Base-by-base conservation (phyloP, 768 basidiomycete species). In the Exsudoporus frostii region DNA sequence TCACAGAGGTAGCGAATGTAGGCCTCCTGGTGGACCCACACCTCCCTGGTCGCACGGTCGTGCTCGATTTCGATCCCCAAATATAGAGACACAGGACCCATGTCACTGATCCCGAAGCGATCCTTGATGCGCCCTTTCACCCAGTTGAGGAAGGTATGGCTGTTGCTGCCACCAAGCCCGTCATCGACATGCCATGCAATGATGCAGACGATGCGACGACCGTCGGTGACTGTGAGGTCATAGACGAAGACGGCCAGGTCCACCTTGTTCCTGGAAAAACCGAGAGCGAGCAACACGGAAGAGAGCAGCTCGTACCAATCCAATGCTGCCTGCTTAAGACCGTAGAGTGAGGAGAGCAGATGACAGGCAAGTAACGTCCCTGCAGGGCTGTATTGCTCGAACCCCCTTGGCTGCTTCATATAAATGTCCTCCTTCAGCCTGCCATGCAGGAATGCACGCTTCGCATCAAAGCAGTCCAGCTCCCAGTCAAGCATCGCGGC, bases 161-260 rank as follows among this genome's bases (percentile, higher is more conserved):
- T 13, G 11, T 33, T 37, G n/a, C 11, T 38, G n/a, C n/a, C n/a
- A n/a, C n/a, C n/a, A n/a, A n/a, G n/a, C 0, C 56, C 48, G 22
- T 61, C 45, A 17, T 61, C 48, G 0, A 61, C 36, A 7, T 58
- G 51, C 51, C 57, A 61, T 0, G 43, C 48, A 6, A 58, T 51
- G 33, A 60, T 37, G 47, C 56, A 60, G 7, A 49, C 39, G 25
- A n/a, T n/a, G n/a, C n/a, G n/a, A n/a, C n/a, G n/a, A n/a, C n/a
- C n/a, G n/a, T n/a, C n/a, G n/a, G n/a, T n/a, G n/a, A n/a, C n/a
- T n/a, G n/a, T n/a, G n/a, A n/a, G n/a, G n/a, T n/a, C n/a, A n/a
- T n/a, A 54, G 7, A 55, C 20, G 25, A 58, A 58, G 0, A 58
- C 37, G 0, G 47, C 44, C 0, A 56, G 30, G 6, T 58, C 44